Conservation (phyloP, 2,329 filamentous ascomycete species). For the Cordyceps cicadae region DNA sequence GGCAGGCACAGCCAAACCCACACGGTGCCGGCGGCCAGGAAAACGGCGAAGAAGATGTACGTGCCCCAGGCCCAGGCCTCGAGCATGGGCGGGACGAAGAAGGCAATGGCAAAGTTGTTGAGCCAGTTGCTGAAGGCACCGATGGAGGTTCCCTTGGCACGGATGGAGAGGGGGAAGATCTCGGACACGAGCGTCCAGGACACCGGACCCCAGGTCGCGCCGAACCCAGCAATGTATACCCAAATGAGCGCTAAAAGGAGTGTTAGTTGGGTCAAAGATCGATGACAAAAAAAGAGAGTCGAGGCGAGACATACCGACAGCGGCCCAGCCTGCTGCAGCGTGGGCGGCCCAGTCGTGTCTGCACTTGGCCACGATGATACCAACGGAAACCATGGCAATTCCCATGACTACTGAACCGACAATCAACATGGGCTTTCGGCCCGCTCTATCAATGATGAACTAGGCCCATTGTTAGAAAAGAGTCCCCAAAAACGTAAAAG, state of each 20-base stretch:
- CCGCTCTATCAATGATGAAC: conserved; percentile 31
- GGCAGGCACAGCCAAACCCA: conserved; percentile 45
- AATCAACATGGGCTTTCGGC: conserved; percentile 31
- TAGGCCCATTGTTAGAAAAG: conserved; percentile 4
- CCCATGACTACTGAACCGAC: conserved; percentile 31
- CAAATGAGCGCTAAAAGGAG: conserved; percentile 21
- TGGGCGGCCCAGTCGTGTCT: conserved; percentile 29
- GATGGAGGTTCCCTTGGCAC: conserved; percentile 36
- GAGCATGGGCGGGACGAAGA: conserved; percentile 34
- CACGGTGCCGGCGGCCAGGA: conserved; percentile 37
- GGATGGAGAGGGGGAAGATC: conserved; percentile 37
- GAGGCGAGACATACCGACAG: conserved; percentile 18
- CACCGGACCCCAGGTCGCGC: conserved; percentile 37
- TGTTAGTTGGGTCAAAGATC: neutral
- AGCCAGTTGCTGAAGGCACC: conserved; percentile 35
- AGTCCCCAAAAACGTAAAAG: no score
- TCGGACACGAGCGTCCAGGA: conserved; percentile 41
- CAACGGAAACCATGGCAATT: conserved; percentile 29
- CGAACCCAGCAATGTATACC: conserved; percentile 44
- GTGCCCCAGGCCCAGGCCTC: conserved; percentile 37
- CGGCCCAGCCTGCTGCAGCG: conserved; percentile 29
- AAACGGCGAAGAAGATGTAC: conserved; percentile 48
- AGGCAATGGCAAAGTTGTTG: conserved; percentile 39
- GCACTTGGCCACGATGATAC: conserved; percentile 32
- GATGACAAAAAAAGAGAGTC: neutral